These are phyloP conservation scores for Lycium ferocissimum DNA, from an alignment of 257 asterid species.

Conservation along the genomic window DNA sequence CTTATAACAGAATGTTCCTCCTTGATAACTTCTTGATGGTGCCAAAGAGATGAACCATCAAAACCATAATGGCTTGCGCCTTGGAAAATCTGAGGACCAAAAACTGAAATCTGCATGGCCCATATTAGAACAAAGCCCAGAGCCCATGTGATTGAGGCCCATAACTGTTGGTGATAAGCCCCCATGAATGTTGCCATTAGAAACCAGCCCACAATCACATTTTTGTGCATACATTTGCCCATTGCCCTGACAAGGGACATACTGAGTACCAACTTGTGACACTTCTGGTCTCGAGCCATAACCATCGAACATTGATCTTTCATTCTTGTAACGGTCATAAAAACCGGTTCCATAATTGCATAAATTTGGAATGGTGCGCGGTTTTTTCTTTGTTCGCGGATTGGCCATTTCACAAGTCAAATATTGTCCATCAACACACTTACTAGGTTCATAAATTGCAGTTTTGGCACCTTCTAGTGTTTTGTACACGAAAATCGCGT, in stretches of 20 bases:
- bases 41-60: neutral
- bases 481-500: neutral
- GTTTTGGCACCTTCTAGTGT: slow-evolving; percentile 19
- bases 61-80: slow-evolving; percentile 16
- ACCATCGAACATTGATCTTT: neutral
- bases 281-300: neutral
- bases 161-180: neutral
- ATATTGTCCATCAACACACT: neutral
- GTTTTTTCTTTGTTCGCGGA: neutral
- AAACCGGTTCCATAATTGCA: neutral
- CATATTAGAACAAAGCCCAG: slow-evolving; percentile 1
- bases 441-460: neutral
- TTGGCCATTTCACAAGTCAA: slow-evolving; percentile 6
- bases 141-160: neutral
- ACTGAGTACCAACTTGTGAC: slow-evolving; percentile 21
- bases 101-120: neutral
- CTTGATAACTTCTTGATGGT: neutral
- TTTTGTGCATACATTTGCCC: neutral
- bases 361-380: neutral
- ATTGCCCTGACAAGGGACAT: neutral
- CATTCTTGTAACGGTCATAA: neutral
- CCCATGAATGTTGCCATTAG: neutral
- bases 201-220: neutral
- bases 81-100: slow-evolving; percentile 18
- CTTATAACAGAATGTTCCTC: neutral